Base-by-base conservation (phyloP, 257 asterid genomes). In the Nicotiana obtusifolia region DNA sequence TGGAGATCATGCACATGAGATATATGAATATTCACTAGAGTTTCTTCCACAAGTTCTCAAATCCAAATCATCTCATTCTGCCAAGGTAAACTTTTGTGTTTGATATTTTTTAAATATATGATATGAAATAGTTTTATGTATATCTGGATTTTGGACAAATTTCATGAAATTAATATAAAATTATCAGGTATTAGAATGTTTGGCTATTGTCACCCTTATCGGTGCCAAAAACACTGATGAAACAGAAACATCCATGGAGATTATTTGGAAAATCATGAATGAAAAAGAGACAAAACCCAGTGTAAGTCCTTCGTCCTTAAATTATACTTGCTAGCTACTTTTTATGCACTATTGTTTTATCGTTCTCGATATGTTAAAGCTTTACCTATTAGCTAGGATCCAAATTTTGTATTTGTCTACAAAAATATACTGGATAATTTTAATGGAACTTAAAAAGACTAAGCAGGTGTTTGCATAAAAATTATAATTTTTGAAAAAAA, bases 161-260 rank as follows among this genome's bases (percentile, higher is more conserved):
- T 60, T 60, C 6, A 61, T 24, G 33, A 24, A 20, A 24, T 62
- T 62, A 26, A 62, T 4, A 24, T 24, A 61, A 61, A 22, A 26
- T 62, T 62, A 62, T 2, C 61, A 84, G 89, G 82, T 75, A 37
- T 80, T 87, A 0, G 82, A 83, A 68, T 87, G 82, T 80, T 76
- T 87, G 76, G 88, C 85, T 33, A 69, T 87, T 47, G 76, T 75
- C 41, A 83, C 90, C 3, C 85, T 85, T 69, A 78, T 87, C 47
- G 86, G 90, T 62, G 84, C 84, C 73, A 78, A 80, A 82, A 80
- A 65, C 15, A 66, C 6, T 59, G 85, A 82, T 81, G 73, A 85
- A 73, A 87, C 88, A 28, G 86, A 87, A 85, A 80, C 82, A 53
- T 52, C 88, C 33, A 85, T 87, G 90, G 81, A 71, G 80, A 82